Evolutionary conservation across 805 yeast species (phyloP), one percentile per base, ranked within the genome.

Genomic region (Nakazawaea anatomiae): DNA sequence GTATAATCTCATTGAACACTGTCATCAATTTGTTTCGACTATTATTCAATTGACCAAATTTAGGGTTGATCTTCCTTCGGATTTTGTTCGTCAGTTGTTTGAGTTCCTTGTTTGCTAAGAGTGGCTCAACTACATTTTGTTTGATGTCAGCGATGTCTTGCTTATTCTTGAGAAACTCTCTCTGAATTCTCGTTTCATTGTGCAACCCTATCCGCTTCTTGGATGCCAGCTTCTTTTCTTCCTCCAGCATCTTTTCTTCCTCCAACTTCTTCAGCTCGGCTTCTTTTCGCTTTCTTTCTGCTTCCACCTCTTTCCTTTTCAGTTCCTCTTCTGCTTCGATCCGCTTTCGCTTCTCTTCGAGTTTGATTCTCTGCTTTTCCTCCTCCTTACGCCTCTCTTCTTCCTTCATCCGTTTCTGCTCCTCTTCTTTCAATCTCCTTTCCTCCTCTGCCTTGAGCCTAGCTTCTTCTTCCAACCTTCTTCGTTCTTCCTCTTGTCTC

Each of bases 31-130:
- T 96, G 2, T 65, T 44, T 48, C 62, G 67, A 48, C 90, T 82
- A 60, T 82, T 84, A 1, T 97, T 89, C 54, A 94, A 72, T 68
- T 94, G 98, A 10, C 99, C 98, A 57, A 94, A 82, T 62, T 85
- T 87, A 5, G 97, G 94, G 61, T 89, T 89, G 57, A 94, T 80
- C 59, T 83, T 82, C 46, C 97, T 73, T 61, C 85, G 85, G 50
- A 82, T 75, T n/a, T 76, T 74, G 45, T 76, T 79, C 58, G 83
- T 84, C 38, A 78, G 60, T 32, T 71, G 77, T 30, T 77, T 75
- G 57, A 83, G 73, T 30, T 58, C 66, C 42, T 59, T 57, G 41
- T 66, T 58, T n/a, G 66, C 63, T 39, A 74, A 69, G 34, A 89
- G 74, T 8, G 79, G 79, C 10, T 70, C 74, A 4, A 82, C 82